Evolutionary conservation across 352 stramenopile species (phyloP).

Genomic region (Phytophthora hybrid): DNA sequence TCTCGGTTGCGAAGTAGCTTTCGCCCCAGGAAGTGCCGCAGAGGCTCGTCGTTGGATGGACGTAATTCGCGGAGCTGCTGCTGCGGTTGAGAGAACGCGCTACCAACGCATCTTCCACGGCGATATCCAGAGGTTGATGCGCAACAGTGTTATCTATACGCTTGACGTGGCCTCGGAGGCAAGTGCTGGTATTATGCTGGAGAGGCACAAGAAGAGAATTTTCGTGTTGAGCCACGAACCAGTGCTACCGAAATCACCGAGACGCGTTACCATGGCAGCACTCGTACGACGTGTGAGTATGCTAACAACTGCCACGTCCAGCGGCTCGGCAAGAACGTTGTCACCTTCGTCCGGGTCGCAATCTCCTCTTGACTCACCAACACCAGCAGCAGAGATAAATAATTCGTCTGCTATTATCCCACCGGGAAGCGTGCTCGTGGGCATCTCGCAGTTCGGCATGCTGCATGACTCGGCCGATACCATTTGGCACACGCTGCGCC

Average conservation of each 20-base stretch:
- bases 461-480: conserved; percentile 71
- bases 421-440: conserved; percentile 63
- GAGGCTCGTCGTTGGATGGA: conserved; percentile 63
- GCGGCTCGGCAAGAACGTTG: conserved; percentile 11
- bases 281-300: conserved; percentile 35
- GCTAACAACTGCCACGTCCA: conserved; percentile 24
- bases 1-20: conserved; percentile 53
- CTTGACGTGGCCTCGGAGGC: conserved; percentile 41
- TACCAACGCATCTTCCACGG: conserved; percentile 64
- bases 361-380: conserved; percentile 5
- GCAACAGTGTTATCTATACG: conserved; percentile 60
- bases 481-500: conserved; percentile 71
- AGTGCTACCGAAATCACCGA: background rate
- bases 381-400: conserved; percentile 5
- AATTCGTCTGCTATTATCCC: conserved; percentile 43
- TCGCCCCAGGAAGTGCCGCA: conserved; percentile 48
- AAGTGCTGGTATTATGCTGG: conserved; percentile 53
- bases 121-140: conserved; percentile 54
- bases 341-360: conserved; percentile 15
- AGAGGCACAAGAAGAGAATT: conserved; percentile 69
- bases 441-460: conserved; percentile 68
- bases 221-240: conserved; percentile 65
- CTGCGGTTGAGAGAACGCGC: conserved; percentile 33
- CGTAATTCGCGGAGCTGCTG: conserved; percentile 41
- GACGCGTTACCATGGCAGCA: conserved; percentile 30